A percentile compares a stretch with the other conserved stretches of the same genome.
Conservation (phyloP, 148 eudicot genomes). For the Agrostemma githago region DNA sequence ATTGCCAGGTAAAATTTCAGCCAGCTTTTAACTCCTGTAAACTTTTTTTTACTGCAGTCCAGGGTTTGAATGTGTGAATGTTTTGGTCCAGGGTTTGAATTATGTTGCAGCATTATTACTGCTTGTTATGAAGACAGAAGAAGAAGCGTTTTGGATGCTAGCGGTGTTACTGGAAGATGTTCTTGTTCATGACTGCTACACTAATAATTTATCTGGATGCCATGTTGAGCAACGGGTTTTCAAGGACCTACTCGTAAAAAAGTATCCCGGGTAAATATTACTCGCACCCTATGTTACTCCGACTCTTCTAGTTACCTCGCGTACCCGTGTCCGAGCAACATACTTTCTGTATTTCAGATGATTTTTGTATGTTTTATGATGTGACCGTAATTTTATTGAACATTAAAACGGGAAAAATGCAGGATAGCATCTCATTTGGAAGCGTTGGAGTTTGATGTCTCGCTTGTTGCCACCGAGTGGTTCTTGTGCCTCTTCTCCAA, state of each 20-base stretch:
- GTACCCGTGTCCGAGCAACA: not conserved
- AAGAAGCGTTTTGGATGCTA: conserved; percentile 99
- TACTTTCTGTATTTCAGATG: conserved; percentile 5
- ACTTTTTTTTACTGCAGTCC: not conserved
- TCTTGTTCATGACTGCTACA: conserved; percentile 76
- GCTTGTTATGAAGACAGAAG: conserved; percentile 98
- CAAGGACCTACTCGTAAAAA: conserved; percentile 66
- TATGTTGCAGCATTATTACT: conserved; percentile 87
- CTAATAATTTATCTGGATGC: conserved; percentile 84
- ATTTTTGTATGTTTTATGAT: too few species aligned
- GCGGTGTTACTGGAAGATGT: conserved; percentile 90
- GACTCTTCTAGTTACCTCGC: too few species aligned
- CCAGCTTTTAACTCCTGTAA: not conserved
- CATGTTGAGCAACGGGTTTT: conserved; percentile 98
- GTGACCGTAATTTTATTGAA: not conserved
- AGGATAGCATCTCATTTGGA: conserved; percentile 92
- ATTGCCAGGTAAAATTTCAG: conserved; percentile 68
- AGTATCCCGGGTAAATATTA: conserved; percentile 62
- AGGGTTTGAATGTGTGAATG: too few species aligned
- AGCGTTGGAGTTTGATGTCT: conserved; percentile 77
- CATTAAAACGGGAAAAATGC: conserved; percentile 29
- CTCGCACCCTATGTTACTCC: too few species aligned
- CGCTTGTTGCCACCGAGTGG: conserved; percentile 97
- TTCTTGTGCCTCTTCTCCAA: conserved; percentile 92
- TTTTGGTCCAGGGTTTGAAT: conserved; percentile 66